Evolutionary conservation across 805 yeast species (phyloP).

Genomic region (Myxozyma vanderwaltii): DNA sequence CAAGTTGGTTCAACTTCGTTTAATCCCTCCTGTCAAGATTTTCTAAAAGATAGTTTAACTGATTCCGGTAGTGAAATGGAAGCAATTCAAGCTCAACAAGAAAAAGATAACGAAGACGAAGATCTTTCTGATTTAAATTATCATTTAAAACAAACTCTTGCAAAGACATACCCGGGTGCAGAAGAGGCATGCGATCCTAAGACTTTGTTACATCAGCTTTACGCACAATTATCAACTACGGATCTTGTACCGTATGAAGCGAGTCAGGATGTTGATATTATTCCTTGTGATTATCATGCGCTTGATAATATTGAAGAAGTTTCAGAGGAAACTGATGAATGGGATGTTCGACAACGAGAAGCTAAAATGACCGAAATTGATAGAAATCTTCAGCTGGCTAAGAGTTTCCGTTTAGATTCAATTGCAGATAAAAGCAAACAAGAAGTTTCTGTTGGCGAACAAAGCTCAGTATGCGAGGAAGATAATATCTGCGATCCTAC

Average conservation of each 20-base stretch:
- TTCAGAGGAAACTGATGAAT: background rate
- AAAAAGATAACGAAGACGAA: background rate
- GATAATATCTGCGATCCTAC: no score
- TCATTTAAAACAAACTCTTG: background rate
- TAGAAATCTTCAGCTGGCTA: background rate
- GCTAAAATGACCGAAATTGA: background rate
- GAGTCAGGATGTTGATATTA: background rate
- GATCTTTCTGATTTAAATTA: background rate
- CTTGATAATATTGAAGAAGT: background rate
- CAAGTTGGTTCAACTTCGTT: background rate
- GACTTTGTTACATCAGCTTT: background rate
- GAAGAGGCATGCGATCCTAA: background rate
- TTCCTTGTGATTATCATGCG: background rate
- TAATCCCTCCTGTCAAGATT: background rate
- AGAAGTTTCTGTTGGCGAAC: no score
- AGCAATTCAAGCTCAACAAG: background rate
- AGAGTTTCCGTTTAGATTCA: background rate
- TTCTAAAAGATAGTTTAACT: background rate
- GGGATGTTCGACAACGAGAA: background rate
- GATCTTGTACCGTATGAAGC: background rate
- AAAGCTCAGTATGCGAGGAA: no score
- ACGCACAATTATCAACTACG: background rate
- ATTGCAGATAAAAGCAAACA: background rate
- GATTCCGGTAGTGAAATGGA: background rate
- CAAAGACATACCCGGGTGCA: constrained; percentile 8